Base-by-base conservation (phyloP, 139 green algal genomes). In the Protoeuglena noctilucae region DNA sequence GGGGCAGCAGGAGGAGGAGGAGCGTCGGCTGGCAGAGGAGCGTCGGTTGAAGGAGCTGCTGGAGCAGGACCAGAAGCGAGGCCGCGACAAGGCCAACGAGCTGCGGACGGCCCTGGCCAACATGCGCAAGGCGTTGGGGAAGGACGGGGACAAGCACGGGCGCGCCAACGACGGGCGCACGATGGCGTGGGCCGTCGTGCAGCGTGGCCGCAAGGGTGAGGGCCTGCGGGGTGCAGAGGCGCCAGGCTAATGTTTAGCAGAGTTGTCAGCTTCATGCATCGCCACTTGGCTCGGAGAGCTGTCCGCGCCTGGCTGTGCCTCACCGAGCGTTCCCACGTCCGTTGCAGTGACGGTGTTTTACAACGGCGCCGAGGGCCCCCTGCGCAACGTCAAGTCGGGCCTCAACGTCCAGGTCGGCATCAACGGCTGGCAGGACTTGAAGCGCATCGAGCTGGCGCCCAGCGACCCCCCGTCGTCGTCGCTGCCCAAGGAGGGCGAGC, bases 341-440 rank as follows among this genome's bases (percentile, higher is more conserved):
- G 46, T 17, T 21, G 17, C 9, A 17, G 46, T 12, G 46, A n/a
- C n/a, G n/a, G n/a, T n/a, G n/a, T 39, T 21, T 23, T 55, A 29
- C 49, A 40, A 51, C 28, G 47, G 47, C 23, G 27, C 19, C 3
- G 16, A 30, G n/a, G 25, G 17, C n/a, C 28, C 31, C 17, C n/a
- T 34, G 21, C n/a, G 28, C 34, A 46, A 63, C 57, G 3, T 34
- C 21, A 29, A 21, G 23, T 34, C 49, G 5, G 29, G 23, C 24
- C 52, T 31, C 23, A 51, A 39, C 29, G 28, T 66, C 5, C 28
- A 60, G 25, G 21, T 60, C 23, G 60, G 60, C 4, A 30, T 60
- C 45, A 66, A 66, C 30, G 41, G 41, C 43, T 66, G 60, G 61
- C 34, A 57, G 29, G 39, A 53, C 53, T 14, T 43, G 23, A 28